phyloP scores from a whole-genome alignment of 2,329 filamentous ascomycete species.

The Ophiocordyceps sinensis region DNA sequence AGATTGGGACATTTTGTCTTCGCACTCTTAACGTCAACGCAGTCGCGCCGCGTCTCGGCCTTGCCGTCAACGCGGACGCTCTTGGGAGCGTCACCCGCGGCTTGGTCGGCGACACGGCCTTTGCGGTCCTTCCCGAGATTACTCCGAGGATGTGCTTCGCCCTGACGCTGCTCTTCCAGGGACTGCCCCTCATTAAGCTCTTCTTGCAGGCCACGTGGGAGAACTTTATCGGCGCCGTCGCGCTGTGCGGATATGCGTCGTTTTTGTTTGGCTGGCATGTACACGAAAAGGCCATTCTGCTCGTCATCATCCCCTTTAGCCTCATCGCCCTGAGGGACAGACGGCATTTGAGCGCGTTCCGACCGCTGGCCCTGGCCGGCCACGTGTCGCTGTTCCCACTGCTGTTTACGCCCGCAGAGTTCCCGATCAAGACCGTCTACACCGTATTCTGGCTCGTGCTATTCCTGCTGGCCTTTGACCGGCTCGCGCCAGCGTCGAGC shows the following conservation, averaged over 20 bases:
- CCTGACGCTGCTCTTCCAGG: constrained; percentile 71
- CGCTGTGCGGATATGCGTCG: constrained; percentile 86
- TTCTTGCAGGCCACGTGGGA: constrained; percentile 75
- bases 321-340: constrained; percentile 82
- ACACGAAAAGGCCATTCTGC: constrained; percentile 89
- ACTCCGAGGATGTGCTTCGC: constrained; percentile 66
- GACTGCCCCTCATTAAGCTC: constrained; percentile 66
- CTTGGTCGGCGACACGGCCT: constrained; percentile 83
- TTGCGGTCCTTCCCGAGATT: constrained; percentile 83
- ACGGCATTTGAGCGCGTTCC: constrained; percentile 80
- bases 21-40: not conserved
- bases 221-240: constrained; percentile 76
- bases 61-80: constrained; percentile 59
- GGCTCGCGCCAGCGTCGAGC: constrained; percentile 68
- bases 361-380: constrained; percentile 80
- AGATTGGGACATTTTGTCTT: too few relatives aligned
- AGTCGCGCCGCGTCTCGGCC: constrained; percentile 71
- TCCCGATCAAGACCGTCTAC: constrained; percentile 86
- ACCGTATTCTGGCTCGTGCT: constrained; percentile 82
- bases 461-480: constrained; percentile 77
- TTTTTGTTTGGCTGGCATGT: constrained; percentile 99
- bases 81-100: constrained; percentile 83
- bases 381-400: constrained; percentile 93
- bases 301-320: constrained; percentile 91
- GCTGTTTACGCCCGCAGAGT: constrained; percentile 82